Conservation (phyloP, 2,329 filamentous ascomycete genomes). For the Clonostachys chloroleuca region DNA sequence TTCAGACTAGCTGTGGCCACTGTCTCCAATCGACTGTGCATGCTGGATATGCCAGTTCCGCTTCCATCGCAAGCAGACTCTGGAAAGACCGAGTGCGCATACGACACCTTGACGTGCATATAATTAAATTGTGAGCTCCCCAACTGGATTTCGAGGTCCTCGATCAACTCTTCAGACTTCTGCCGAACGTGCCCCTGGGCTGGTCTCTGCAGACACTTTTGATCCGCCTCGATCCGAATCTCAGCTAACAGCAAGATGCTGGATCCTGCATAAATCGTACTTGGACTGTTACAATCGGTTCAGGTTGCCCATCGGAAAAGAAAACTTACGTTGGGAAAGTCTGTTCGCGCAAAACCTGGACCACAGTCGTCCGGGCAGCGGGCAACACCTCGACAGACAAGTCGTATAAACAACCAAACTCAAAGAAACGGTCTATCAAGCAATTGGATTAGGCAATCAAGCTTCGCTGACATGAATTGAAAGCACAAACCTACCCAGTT, state of each 20-base stretch:
- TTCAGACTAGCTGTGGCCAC: slow-evolving; percentile 44
- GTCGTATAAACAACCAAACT: slow-evolving; percentile 45
- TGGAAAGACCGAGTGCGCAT: slow-evolving; percentile 53
- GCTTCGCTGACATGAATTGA: neutral
- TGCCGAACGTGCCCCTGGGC: slow-evolving; percentile 20
- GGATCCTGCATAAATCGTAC: slow-evolving; percentile 35
- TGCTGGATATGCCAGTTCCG: slow-evolving; percentile 24
- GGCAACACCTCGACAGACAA: slow-evolving; percentile 40
- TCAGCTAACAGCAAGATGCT: slow-evolving; percentile 44
- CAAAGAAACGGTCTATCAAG: slow-evolving; percentile 22
- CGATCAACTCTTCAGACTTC: slow-evolving; percentile 51
- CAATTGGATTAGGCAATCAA: neutral
- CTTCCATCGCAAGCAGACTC: slow-evolving; percentile 14
- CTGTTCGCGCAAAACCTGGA: slow-evolving; percentile 42
- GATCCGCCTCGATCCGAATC: slow-evolving; percentile 23
- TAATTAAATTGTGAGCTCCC: slow-evolving; percentile 43
- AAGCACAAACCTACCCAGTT: neutral
- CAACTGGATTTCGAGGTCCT: slow-evolving; percentile 53
- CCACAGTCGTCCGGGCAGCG: slow-evolving; percentile 27
- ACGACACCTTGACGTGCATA: slow-evolving; percentile 45
- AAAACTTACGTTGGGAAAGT: slow-evolving; percentile 29
- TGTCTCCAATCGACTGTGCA: slow-evolving; percentile 48
- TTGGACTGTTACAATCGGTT: slow-evolving; percentile 14
- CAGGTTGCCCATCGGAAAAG: neutral
- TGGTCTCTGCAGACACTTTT: slow-evolving; percentile 2